phyloP scores from a whole-genome alignment of 345 rosid species.

The Cochlearia excelsa region DNA sequence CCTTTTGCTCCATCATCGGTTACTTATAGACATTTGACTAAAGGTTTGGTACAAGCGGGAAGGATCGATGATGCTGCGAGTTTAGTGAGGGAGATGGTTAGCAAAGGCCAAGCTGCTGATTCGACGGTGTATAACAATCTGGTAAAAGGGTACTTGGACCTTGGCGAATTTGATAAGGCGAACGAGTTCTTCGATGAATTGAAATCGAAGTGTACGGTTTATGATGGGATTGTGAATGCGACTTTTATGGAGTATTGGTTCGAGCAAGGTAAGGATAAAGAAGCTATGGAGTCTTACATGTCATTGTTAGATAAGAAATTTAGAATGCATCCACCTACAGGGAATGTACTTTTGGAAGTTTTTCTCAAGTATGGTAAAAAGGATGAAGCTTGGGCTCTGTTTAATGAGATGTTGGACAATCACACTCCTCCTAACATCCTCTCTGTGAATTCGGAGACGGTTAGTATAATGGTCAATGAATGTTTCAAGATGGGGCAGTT shows the following conservation, averaged over 20 bases:
- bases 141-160: conserved; percentile 67
- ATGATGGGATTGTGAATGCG: conserved; percentile 85
- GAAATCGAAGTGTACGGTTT: conserved; percentile 71
- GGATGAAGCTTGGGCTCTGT: conserved; percentile 64
- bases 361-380: conserved; percentile 69
- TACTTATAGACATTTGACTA: conserved; percentile 89
- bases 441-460: conserved; percentile 82
- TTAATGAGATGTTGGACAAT: conserved; percentile 79
- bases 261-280: conserved; percentile 76
- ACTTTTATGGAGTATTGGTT: conserved; percentile 97
- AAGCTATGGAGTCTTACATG: conserved; percentile 78
- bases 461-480: conserved; percentile 83
- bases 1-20: conserved; percentile 80
- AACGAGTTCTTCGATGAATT: conserved; percentile 86
- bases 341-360: conserved; percentile 79
- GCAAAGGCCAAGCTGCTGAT: conserved; percentile 92
- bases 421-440: conserved; percentile 79
- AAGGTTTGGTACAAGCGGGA: conserved; percentile 77
- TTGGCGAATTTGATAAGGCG: conserved; percentile 79
- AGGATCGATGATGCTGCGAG: conserved; percentile 78
- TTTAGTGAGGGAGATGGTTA: conserved; percentile 81
- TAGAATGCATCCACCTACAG: conserved; percentile 76
- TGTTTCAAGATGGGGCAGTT: conserved; percentile 75
- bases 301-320: conserved; percentile 73
- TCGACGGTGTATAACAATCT: conserved; percentile 78